Conservation (phyloP, 768 basidiomycete species). For the Jaapia argillacea region DNA sequence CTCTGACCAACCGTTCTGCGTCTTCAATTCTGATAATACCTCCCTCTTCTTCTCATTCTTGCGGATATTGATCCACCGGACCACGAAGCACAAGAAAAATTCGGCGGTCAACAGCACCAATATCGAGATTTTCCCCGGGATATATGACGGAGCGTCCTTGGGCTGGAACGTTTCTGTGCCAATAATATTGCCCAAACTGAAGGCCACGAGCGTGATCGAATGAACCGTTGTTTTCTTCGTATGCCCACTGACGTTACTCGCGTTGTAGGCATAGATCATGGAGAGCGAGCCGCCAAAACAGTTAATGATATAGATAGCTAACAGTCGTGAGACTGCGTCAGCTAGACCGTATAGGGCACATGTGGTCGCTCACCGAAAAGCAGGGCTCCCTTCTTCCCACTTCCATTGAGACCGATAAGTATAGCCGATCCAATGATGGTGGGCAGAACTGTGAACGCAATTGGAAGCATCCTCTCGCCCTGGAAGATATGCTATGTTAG, state of each 20-base stretch:
- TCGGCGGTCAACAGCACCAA: constrained; percentile 47
- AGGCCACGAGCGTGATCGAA: constrained; percentile 44
- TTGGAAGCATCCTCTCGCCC: constrained; percentile 53
- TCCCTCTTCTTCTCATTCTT: constrained; percentile 39
- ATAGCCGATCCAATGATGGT: constrained; percentile 40
- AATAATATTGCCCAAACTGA: constrained; percentile 52
- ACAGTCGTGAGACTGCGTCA: too few species aligned
- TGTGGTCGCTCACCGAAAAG: constrained; percentile 48
- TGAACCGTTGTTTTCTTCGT: constrained; percentile 65
- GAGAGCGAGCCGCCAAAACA: constrained; percentile 52
- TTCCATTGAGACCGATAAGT: constrained; percentile 42
- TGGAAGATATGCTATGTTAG: constrained; percentile 8
- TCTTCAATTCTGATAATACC: constrained; percentile 32
- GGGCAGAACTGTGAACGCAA: constrained; percentile 45
- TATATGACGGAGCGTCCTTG: constrained; percentile 50
- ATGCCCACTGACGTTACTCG: constrained; percentile 52
- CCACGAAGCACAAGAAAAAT: constrained; percentile 33
- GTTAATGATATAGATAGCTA: constrained; percentile 16
- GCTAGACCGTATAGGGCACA: too few species aligned
- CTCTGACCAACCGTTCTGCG: constrained; percentile 41
- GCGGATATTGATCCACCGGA: constrained; percentile 45
- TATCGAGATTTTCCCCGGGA: constrained; percentile 59
- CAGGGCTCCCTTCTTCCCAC: constrained; percentile 37
- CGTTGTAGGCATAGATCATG: constrained; percentile 53
- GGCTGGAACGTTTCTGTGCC: constrained; percentile 57